A percentile compares a stretch with the other conserved stretches of the same genome.
Conservation (phyloP, 306 rosid genomes). For the Delonix regia region DNA sequence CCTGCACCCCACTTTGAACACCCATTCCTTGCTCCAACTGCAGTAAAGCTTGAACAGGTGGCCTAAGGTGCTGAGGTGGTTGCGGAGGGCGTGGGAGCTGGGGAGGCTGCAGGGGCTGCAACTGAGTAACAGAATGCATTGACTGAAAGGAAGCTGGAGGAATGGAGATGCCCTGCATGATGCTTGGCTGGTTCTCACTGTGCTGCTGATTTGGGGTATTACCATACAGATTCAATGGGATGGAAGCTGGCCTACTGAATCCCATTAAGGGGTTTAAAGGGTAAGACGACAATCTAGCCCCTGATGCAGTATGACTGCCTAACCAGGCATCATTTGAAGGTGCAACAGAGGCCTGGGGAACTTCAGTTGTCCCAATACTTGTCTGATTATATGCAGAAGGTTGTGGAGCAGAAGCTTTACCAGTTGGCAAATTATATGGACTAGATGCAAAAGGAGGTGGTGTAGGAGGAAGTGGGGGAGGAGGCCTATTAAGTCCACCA, state of each 20-base stretch:
- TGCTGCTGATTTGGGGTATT: constrained; percentile 72
- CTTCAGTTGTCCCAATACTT: constrained; percentile 53
- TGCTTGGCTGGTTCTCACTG: constrained; percentile 61
- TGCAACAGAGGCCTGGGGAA: constrained; percentile 55
- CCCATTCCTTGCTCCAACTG: constrained; percentile 73
- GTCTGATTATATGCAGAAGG: constrained; percentile 64
- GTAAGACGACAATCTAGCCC: constrained; percentile 62
- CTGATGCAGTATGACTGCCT: constrained; percentile 51
- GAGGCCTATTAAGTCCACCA: constrained; percentile 72
- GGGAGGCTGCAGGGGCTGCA: constrained; percentile 98
- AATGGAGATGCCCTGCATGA: constrained; percentile 60
- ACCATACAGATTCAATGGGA: constrained; percentile 59
- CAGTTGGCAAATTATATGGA: constrained; percentile 63
- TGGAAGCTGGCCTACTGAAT: constrained; percentile 65
- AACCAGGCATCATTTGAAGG: constrained; percentile 42
- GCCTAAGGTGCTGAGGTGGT: constrained; percentile 95
- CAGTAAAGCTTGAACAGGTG: constrained; percentile 72
- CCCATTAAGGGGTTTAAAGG: constrained; percentile 55
- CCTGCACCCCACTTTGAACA: constrained; percentile 61
- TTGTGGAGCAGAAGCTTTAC: constrained; percentile 61
- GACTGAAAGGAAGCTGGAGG: constrained; percentile 68
- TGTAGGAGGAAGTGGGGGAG: constrained; percentile 97
- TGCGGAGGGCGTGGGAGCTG: constrained; percentile 95
- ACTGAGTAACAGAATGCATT: constrained; percentile 71
- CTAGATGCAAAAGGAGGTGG: constrained; percentile 87